These are phyloP conservation scores for Lineolata rhizophorae DNA, from an alignment of 495 filamentous ascomycete species.

Conservation along the genomic window DNA sequence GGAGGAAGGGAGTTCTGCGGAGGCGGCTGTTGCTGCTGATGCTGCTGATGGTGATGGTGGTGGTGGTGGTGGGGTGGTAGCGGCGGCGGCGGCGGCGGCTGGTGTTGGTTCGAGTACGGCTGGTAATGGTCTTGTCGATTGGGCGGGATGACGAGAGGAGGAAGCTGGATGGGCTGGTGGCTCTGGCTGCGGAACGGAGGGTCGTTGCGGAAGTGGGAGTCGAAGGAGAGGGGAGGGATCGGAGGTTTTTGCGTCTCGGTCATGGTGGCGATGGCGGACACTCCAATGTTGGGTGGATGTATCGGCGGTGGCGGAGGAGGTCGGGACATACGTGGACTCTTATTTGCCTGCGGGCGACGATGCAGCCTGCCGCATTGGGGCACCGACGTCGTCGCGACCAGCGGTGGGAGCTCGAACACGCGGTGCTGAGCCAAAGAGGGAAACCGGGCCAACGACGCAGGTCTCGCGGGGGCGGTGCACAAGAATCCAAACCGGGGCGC, in stretches of 20 bases:
- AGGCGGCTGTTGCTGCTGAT: conserved; percentile 3
- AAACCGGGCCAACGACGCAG: too few relatives aligned
- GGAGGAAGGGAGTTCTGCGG: not conserved
- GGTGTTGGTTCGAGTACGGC: conserved; percentile 8
- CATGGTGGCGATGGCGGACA: conserved; percentile 8
- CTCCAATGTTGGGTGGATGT: conserved; percentile 9
- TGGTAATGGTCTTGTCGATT: conserved; percentile 9
- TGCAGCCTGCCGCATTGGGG: conserved; percentile 14
- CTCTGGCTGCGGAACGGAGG: too few relatives aligned
- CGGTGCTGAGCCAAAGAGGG: too few relatives aligned
- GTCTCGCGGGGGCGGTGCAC: too few relatives aligned
- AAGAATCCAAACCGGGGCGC: too few relatives aligned
- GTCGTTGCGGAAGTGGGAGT: conserved; percentile 11
- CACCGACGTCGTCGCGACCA: conserved; percentile 6
- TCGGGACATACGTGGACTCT: conserved; percentile 18
- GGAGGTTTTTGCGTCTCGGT: conserved; percentile 16
- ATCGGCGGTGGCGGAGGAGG: conserved; percentile 14
- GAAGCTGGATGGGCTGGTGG: conserved; percentile 10
- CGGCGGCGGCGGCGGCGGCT: too few relatives aligned
- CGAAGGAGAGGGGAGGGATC: conserved; percentile 9
- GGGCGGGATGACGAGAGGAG: conserved; percentile 12
- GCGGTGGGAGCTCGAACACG: too few relatives aligned
- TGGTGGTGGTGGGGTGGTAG: conserved; percentile 12
- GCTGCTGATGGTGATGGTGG: conserved; percentile 5
- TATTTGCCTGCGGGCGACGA: conserved; percentile 10